A percentile compares a stretch with the other conserved stretches of the same genome.
Conservation (phyloP, 2,329 filamentous ascomycete species). For the Talaromyces rugulosus region DNA sequence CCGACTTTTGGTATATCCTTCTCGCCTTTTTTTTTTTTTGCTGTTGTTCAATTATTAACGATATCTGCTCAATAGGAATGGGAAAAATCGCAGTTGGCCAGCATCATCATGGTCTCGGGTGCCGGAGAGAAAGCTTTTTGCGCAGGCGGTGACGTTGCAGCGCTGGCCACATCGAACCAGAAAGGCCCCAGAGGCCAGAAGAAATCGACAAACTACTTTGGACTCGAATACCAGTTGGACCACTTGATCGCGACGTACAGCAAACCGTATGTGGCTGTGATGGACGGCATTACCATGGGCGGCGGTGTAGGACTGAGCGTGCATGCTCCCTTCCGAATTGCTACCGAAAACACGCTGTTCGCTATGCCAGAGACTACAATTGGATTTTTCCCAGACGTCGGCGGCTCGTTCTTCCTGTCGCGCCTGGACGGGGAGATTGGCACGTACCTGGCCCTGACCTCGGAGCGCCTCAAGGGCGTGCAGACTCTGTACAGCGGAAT, state of each 20-base stretch:
- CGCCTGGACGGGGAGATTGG: slow-evolving; percentile 81
- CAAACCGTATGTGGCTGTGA: slow-evolving; percentile 91
- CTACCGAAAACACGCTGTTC: slow-evolving; percentile 91
- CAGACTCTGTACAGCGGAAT: slow-evolving; percentile 88
- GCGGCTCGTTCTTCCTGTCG: slow-evolving; percentile 91
- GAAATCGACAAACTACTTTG: slow-evolving; percentile 80
- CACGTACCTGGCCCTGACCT: slow-evolving; percentile 90
- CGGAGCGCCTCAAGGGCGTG: slow-evolving; percentile 73
- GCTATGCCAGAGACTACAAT: slow-evolving; percentile 99
- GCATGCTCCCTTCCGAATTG: slow-evolving; percentile 93
- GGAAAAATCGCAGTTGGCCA: slow-evolving; percentile 91
- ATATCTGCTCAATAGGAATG: slow-evolving; percentile 58
- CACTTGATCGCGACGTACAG: slow-evolving; percentile 90
- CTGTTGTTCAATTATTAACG: not conserved
- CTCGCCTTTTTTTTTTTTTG: not conserved
- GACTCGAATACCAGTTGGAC: slow-evolving; percentile 90
- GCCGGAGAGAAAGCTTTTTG: slow-evolving; percentile 82
- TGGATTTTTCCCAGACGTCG: slow-evolving; percentile 97
- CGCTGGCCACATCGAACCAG: slow-evolving; percentile 69
- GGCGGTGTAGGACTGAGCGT: slow-evolving; percentile 91
- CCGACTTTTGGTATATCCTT: slow-evolving; percentile 56
- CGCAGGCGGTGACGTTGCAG: slow-evolving; percentile 85
- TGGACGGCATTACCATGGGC: slow-evolving; percentile 98
- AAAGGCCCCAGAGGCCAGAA: slow-evolving; percentile 65
- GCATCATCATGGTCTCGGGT: slow-evolving; percentile 88